Evolutionary conservation across 345 rosid species (phyloP).

Genomic region (Geranium rotundifolium): DNA sequence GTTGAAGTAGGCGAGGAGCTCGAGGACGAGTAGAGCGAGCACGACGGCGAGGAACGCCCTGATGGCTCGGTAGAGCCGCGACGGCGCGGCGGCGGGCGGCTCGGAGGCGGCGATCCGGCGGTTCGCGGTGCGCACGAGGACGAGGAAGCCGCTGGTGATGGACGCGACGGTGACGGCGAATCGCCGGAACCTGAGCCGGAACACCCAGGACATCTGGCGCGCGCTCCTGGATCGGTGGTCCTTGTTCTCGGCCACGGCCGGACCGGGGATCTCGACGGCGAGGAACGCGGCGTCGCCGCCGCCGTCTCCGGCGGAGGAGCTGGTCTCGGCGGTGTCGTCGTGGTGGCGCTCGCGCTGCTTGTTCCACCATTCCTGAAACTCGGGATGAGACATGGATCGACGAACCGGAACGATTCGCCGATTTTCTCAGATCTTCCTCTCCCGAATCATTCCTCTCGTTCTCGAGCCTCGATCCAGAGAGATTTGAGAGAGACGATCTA

Average conservation of each 20-base stretch:
- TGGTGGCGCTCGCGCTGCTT: slow-evolving; percentile 44
- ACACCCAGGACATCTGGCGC: slow-evolving; percentile 66
- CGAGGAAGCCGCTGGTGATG: slow-evolving; percentile 29
- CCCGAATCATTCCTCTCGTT: too few relatives aligned
- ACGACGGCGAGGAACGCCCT: slow-evolving; percentile 47
- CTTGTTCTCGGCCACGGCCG: slow-evolving; percentile 25
- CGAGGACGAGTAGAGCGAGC: slow-evolving; percentile 42
- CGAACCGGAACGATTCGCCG: too few relatives aligned
- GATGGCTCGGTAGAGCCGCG: slow-evolving; percentile 49
- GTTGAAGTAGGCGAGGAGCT: slow-evolving; percentile 65
- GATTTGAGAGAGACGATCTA: too few relatives aligned
- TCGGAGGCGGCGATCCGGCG: slow-evolving; percentile 44
- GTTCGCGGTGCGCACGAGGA: slow-evolving; percentile 60
- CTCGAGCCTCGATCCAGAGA: too few relatives aligned
- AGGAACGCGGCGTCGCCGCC: slow-evolving; percentile 19
- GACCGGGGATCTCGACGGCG: slow-evolving; percentile 44
- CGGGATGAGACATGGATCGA: slow-evolving; percentile 15
- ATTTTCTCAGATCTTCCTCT: too few relatives aligned
- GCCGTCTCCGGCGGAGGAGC: slow-evolving; percentile 4
- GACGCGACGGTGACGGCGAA: slow-evolving; percentile 47
- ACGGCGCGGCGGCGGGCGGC: slow-evolving; percentile 30
- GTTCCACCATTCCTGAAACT: slow-evolving; percentile 48
- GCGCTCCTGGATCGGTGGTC: slow-evolving; percentile 54
- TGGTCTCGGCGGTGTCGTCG: slow-evolving; percentile 6
- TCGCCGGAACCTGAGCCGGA: slow-evolving; percentile 55